phyloP scores from a whole-genome alignment of 1,284 basidiomycete genomes.

The Cryptococcus maquisensis region DNA sequence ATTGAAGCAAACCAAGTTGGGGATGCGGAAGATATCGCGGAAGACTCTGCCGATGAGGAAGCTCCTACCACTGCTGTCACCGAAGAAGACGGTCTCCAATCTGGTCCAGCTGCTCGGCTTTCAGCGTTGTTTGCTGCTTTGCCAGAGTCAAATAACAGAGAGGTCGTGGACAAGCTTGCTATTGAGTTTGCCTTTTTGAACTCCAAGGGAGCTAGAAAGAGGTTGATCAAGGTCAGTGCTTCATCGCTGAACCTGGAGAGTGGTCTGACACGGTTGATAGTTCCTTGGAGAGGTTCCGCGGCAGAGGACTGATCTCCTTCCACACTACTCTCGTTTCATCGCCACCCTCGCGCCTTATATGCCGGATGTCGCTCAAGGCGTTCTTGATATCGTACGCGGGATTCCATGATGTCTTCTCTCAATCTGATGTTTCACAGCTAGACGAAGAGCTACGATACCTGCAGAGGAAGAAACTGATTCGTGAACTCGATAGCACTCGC shows the following conservation, averaged over 20 bases:
- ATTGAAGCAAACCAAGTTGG: background rate
- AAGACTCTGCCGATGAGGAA: background rate
- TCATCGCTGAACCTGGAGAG: background rate
- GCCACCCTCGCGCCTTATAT: slow-evolving; percentile 87
- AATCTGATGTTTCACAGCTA: slow-evolving; percentile 56
- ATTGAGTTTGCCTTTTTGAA: slow-evolving; percentile 95
- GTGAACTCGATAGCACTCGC: slow-evolving; percentile 77
- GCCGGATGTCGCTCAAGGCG: slow-evolving; percentile 82
- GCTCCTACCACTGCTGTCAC: slow-evolving; percentile 9
- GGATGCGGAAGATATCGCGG: slow-evolving; percentile 12
- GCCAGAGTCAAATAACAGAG: slow-evolving; percentile 88
- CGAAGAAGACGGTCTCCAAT: slow-evolving; percentile 48
- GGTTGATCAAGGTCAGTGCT: slow-evolving; percentile 69
- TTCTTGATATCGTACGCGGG: slow-evolving; percentile 64
- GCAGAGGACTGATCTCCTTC: slow-evolving; percentile 82
- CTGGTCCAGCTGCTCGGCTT: slow-evolving; percentile 88
- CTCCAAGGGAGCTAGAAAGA: slow-evolving; percentile 87
- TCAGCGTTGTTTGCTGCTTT: slow-evolving; percentile 88
- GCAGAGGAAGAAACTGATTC: slow-evolving; percentile 88
- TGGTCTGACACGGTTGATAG: slow-evolving; percentile 49
- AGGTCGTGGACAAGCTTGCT: slow-evolving; percentile 86
- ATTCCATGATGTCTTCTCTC: no score
- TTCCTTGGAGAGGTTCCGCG: slow-evolving; percentile 81
- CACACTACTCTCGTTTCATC: slow-evolving; percentile 86
- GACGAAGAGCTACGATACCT: slow-evolving; percentile 95